phyloP scores from a whole-genome alignment of 192 early-diverging fungal genomes.

The Coemansia sp. region DNA sequence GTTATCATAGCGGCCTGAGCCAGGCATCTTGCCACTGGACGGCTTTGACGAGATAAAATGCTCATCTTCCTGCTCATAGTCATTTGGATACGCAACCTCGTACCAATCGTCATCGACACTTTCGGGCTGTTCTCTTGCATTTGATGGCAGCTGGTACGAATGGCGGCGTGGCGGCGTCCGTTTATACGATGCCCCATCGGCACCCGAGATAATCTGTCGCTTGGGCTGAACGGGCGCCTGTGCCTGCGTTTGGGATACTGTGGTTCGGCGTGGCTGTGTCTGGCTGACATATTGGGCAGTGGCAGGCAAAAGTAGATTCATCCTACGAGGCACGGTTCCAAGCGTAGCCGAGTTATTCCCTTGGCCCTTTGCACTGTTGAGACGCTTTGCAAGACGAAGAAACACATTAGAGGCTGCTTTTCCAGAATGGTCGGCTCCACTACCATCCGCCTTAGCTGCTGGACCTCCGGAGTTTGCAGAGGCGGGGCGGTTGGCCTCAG shows the following conservation, averaged over 20 bases:
- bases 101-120: neutral
- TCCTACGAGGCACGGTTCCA: constrained; percentile 50
- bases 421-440: constrained; percentile 4
- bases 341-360: constrained; percentile 11
- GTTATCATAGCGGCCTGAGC: constrained; percentile 6
- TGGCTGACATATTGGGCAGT: constrained; percentile 54
- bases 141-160: constrained; percentile 36
- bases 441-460: neutral
- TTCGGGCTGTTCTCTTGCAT: neutral
- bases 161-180: constrained; percentile 42
- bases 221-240: neutral
- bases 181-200: constrained; percentile 20
- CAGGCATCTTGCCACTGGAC: neutral
- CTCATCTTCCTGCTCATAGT: constrained; percentile 5
- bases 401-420: constrained; percentile 37
- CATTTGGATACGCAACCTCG: neutral
- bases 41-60: constrained; percentile 9
- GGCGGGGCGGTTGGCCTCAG: neutral
- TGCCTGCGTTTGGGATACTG: neutral
- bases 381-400: constrained; percentile 42
- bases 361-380: constrained; percentile 37
- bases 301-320: constrained; percentile 49
- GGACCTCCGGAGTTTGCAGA: constrained; percentile 7
- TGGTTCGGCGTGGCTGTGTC: constrained; percentile 19
- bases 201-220: neutral